These are phyloP conservation scores for Trichoderma endophyticum DNA, from an alignment of 2,329 filamentous ascomycete genomes.

Conservation along the genomic window DNA sequence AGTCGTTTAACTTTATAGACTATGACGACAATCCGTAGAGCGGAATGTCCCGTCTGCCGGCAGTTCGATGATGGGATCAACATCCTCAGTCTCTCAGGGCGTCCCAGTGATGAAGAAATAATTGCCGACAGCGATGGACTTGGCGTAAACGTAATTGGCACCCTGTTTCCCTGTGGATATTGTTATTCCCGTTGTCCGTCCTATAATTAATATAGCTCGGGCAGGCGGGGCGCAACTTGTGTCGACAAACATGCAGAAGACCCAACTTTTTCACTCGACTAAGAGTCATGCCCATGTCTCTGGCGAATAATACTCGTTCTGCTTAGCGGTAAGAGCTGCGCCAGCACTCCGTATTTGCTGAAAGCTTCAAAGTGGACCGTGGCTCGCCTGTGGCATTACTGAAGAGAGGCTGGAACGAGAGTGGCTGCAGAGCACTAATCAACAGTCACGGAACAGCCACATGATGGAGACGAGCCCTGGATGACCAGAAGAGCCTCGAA, in stretches of 20 bases:
- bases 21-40: not conserved
- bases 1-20: too few relatives aligned
- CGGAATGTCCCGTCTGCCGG: not conserved
- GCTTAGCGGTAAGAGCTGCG: not conserved
- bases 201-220: not conserved
- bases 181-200: constrained; percentile 12
- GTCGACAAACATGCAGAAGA: not conserved
- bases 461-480: not conserved
- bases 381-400: not conserved
- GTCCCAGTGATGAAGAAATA: not conserved
- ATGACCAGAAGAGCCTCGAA: not conserved
- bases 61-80: not conserved
- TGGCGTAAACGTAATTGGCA: not conserved
- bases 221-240: not conserved
- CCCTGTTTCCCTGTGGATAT: not conserved
- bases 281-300: constrained; percentile 2
- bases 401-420: not conserved
- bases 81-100: not conserved
- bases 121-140: not conserved
- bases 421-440: not conserved
- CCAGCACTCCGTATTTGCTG: not conserved
- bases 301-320: not conserved
- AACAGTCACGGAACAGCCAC: not conserved
- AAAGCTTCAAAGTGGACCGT: not conserved
- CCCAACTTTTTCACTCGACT: not conserved